Evolutionary conservation across 768 basidiomycete genomes (phyloP).

Genomic region (Agaricus blazei): DNA sequence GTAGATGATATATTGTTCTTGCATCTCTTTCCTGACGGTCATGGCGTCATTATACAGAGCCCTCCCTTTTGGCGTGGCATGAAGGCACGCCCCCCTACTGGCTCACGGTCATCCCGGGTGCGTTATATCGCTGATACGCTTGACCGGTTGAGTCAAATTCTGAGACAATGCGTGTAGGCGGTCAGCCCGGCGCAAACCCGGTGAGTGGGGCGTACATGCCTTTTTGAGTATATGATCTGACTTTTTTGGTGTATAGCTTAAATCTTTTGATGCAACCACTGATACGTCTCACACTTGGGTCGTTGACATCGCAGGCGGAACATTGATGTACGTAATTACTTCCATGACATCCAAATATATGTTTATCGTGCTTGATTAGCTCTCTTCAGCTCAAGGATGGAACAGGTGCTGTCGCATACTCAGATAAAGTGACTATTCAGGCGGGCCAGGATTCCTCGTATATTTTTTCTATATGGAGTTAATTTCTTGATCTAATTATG

Average conservation of each 20-base stretch:
- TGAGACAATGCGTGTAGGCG: constrained; percentile 31
- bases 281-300: constrained; percentile 48
- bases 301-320: constrained; percentile 40
- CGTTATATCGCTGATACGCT: constrained; percentile 12
- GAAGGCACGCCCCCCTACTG: constrained; percentile 54
- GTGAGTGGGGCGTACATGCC: constrained; percentile 29
- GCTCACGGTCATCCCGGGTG: constrained; percentile 58
- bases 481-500: background rate
- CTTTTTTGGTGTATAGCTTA: constrained; percentile 35
- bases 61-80: constrained; percentile 48
- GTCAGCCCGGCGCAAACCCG: constrained; percentile 44
- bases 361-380: constrained; percentile 26
- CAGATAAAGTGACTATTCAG: constrained; percentile 42
- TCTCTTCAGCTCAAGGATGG: constrained; percentile 53
- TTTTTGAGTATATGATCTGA: constrained; percentile 12
- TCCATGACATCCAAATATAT: background rate
- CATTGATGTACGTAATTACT: constrained; percentile 38
- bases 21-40: constrained; percentile 1
- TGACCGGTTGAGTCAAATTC: background rate
- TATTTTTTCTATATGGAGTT: background rate
- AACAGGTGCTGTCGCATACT: constrained; percentile 49
- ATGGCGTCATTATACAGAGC: constrained; percentile 50
- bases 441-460: constrained; percentile 31
- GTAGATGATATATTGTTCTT: background rate
- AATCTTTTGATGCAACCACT: constrained; percentile 42